Base-by-base conservation (phyloP, 1,284 basidiomycete species). In the Rhodotorula sp. region DNA sequence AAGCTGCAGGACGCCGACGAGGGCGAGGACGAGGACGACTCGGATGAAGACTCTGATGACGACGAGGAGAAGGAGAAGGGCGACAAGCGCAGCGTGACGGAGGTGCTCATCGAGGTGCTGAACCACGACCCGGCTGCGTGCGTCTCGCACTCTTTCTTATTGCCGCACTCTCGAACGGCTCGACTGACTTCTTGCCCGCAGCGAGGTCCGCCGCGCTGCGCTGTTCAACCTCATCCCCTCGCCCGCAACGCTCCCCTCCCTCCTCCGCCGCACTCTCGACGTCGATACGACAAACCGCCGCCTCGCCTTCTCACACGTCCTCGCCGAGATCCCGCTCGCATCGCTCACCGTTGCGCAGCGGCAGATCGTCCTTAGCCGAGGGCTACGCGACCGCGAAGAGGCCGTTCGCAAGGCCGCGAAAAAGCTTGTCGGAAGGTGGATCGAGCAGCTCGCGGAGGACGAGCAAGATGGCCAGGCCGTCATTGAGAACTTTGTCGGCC, bases 151-250 rank as follows among this genome's bases (percentile, higher is more conserved):
- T 3, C 32, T n/a, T 6, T 29, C 13, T 6, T 39, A 59, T 71
- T 39, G 56, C 53, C 51, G 21, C 32, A 3, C 53, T 12, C 51
- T 17, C 55, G 32, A 29, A 39, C 32, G 41, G n/a, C n/a, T n/a
- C n/a, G n/a, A n/a, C n/a, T n/a, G n/a, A n/a, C n/a, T n/a, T n/a
- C 57, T 25, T 32, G 9, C 10, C 12, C 1, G 57, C 79, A 95
- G 92, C 4, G 95, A 98, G 78, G 95, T 97, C 15, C 91, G 96
- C 22, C 88, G 93, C 34, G 91, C 92, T 0, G 90, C 91, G 0
- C 85, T 99, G 0, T 85, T 93, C 73, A 91, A 93, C 77, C 84
- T 95, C 1, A 89, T 91, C 1, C 83, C 90, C 27, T 86, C 86
- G 1, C 83, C 84, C 2, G 80, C 82, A 0, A 90, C 89, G 0